Evolutionary conservation across 208 protist genomes (phyloP).

Genomic region (Hexamita inflata): DNA sequence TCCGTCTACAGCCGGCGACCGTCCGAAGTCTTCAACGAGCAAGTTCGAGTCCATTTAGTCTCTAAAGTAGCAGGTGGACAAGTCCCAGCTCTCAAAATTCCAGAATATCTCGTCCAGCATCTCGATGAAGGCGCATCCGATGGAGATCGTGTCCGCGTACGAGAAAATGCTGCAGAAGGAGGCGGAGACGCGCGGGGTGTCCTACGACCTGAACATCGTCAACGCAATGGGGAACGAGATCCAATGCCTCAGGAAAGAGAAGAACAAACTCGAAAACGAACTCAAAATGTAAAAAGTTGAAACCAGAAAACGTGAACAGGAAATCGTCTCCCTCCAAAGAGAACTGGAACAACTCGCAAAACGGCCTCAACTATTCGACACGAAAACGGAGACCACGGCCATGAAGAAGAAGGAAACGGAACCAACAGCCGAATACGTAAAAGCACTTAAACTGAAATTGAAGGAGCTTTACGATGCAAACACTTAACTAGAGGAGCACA

Average conservation of each 20-base stretch:
- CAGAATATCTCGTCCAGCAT: too few species aligned
- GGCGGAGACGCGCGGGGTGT: too few species aligned
- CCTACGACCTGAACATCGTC: too few species aligned
- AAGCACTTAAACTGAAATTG: neutral
- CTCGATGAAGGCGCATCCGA: too few species aligned
- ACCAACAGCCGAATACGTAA: conserved; percentile 16
- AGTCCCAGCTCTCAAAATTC: too few species aligned
- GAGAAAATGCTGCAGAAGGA: too few species aligned
- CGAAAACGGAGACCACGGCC: neutral
- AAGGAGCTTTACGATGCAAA: conserved; percentile 12
- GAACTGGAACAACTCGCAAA: neutral
- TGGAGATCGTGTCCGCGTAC: too few species aligned
- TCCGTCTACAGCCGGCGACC: too few species aligned
- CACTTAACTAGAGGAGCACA: neutral
- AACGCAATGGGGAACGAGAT: too few species aligned
- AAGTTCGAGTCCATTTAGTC: too few species aligned
- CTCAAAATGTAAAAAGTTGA: neutral
- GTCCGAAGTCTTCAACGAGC: too few species aligned
- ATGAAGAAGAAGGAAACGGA: conserved; percentile 8
- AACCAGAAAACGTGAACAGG: neutral
- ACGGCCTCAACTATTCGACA: neutral
- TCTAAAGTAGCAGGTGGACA: too few species aligned
- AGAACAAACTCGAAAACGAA: neutral
- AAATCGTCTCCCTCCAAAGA: neutral
- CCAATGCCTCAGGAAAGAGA: neutral